These are phyloP conservation scores for Xanthoparmelia taractica DNA, from an alignment of 495 filamentous ascomycete genomes.

Conservation along the genomic window DNA sequence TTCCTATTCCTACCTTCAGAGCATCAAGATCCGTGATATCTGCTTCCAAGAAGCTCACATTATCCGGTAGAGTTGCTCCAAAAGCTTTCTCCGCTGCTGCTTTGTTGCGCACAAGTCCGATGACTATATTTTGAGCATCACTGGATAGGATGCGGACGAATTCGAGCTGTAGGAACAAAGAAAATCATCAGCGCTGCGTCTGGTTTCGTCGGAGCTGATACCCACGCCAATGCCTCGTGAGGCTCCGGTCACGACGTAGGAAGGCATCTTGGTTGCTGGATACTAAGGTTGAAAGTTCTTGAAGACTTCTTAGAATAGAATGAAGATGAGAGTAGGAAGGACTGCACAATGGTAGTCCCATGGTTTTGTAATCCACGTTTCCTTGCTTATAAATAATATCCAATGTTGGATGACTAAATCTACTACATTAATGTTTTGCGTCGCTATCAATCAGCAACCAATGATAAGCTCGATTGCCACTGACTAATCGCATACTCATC, in stretches of 20 bases:
- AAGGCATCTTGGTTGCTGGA: constrained; percentile 26
- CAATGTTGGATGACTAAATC: too few relatives aligned
- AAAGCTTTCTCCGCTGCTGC: constrained; percentile 21
- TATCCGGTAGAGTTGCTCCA: background rate
- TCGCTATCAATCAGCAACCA: too few relatives aligned
- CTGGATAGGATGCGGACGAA: constrained; percentile 22
- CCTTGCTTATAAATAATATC: too few relatives aligned
- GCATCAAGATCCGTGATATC: constrained; percentile 1
- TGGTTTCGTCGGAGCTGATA: constrained; percentile 20
- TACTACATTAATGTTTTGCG: too few relatives aligned
- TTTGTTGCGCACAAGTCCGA: constrained; percentile 36
- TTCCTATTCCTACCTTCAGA: constrained; percentile 16
- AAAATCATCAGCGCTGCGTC: background rate
- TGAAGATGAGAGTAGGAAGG: background rate
- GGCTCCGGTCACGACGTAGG: constrained; percentile 34
- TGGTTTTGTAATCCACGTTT: too few relatives aligned
- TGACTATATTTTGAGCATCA: constrained; percentile 30
- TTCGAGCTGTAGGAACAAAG: constrained; percentile 5
- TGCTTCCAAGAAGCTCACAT: background rate
- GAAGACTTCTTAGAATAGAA: background rate
- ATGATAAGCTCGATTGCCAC: too few relatives aligned
- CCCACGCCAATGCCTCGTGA: constrained; percentile 38
- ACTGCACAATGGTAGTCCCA: too few relatives aligned
- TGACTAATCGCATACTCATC: too few relatives aligned
- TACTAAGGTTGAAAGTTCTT: background rate